Conservation (phyloP, 2,329 filamentous ascomycete species). For the Fusarium annulatum region DNA sequence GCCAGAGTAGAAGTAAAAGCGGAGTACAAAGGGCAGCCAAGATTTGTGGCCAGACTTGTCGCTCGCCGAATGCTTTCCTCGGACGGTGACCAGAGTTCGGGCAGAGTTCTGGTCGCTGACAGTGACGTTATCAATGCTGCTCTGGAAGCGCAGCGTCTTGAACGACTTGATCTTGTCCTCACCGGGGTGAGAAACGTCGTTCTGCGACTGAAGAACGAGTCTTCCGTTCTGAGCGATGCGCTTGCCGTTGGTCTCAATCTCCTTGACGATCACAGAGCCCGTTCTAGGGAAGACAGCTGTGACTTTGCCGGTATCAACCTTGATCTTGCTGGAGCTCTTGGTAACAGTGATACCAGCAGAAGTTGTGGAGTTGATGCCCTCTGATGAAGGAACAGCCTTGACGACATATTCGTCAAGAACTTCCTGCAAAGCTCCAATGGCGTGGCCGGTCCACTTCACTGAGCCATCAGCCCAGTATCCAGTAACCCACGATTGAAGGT, state of each 20-base stretch:
- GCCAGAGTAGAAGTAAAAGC: conserved; percentile 69
- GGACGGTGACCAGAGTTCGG: conserved; percentile 58
- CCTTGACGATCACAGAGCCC: conserved; percentile 53
- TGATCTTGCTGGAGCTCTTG: conserved; percentile 45
- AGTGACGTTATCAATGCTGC: conserved; percentile 62
- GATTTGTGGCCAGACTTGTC: conserved; percentile 49
- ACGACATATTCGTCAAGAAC: conserved; percentile 56
- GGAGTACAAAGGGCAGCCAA: conserved; percentile 63
- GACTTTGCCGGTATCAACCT: conserved; percentile 59
- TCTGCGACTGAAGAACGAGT: conserved; percentile 65
- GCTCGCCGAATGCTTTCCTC: conserved; percentile 51
- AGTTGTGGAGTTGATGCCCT: conserved; percentile 25
- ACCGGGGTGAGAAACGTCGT: conserved; percentile 53
- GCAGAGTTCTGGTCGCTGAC: conserved; percentile 54
- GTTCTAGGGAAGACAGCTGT: conserved; percentile 56
- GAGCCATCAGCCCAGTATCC: conserved; percentile 71
- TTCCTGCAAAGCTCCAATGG: conserved; percentile 57
- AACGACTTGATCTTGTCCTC: conserved; percentile 44
- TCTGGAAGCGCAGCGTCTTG: conserved; percentile 59
- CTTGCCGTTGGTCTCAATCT: conserved; percentile 56
- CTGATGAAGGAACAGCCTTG: conserved; percentile 22
- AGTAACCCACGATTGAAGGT: conserved; percentile 64
- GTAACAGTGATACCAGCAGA: conserved; percentile 24
- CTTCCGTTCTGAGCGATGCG: conserved; percentile 59
- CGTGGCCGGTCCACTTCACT: conserved; percentile 71